phyloP scores from a whole-genome alignment of 495 filamentous ascomycete genomes.

The Talaromyces wortmannii region DNA sequence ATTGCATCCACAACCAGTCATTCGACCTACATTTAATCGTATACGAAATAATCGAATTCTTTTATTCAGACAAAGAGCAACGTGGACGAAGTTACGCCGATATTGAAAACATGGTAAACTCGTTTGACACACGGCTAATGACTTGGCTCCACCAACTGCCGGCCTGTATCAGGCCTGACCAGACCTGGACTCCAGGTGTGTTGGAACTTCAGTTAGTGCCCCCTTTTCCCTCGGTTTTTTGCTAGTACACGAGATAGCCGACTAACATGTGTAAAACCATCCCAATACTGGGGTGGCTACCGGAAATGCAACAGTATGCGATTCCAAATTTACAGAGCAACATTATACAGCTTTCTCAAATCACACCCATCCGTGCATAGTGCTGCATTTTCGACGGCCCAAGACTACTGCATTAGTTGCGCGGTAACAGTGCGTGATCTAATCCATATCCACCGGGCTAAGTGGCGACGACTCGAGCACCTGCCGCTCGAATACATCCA shows the following conservation, averaged over 20 bases:
- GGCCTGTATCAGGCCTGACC: conserved; percentile 1
- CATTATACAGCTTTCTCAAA: conserved; percentile 5
- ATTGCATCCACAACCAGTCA: conserved; percentile 7
- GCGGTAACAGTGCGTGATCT: conserved; percentile 19
- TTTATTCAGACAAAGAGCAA: conserved; percentile 7
- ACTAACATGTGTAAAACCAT: neutral
- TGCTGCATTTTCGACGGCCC: neutral
- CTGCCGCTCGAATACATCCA: conserved; percentile 7
- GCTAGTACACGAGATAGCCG: neutral
- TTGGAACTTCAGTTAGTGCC: conserved; percentile 1
- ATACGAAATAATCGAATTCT: conserved; percentile 7
- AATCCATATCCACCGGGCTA: conserved; percentile 6
- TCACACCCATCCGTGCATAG: neutral
- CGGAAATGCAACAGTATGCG: neutral
- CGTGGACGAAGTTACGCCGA: neutral
- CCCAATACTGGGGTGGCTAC: neutral
- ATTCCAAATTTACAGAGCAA: neutral
- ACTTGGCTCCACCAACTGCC: neutral
- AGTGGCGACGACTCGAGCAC: conserved; percentile 12
- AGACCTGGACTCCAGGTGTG: conserved; percentile 3
- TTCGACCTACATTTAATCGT: conserved; percentile 6
- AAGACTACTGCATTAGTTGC: conserved; percentile 11
- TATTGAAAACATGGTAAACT: neutral
- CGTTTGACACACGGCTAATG: neutral
- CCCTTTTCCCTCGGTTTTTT: neutral